Conservation (phyloP, 2,329 filamentous ascomycete genomes). For the Trichocomaceae sp. region DNA sequence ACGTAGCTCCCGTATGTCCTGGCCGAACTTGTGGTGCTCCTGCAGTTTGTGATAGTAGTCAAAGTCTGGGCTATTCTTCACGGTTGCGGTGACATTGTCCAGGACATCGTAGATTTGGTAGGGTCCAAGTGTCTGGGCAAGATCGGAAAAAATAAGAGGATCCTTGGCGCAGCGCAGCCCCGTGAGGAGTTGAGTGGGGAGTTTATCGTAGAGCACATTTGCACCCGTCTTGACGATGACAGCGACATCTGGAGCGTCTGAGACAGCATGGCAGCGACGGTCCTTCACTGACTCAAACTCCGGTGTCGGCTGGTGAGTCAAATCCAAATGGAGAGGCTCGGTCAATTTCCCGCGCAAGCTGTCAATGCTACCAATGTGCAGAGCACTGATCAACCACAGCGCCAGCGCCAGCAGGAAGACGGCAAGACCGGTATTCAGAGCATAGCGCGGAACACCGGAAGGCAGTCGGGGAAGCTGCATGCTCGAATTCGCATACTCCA, state of each 20-base stretch:
- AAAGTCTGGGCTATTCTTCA: conserved; percentile 46
- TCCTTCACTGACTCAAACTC: conserved; percentile 10
- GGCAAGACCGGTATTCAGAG: conserved; percentile 8
- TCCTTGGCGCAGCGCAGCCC: conserved; percentile 45
- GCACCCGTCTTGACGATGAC: conserved; percentile 55
- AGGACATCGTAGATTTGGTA: conserved; percentile 29
- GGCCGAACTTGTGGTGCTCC: conserved; percentile 41
- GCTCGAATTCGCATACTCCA: not conserved
- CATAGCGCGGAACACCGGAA: conserved; percentile 6
- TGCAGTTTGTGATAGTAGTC: conserved; percentile 38
- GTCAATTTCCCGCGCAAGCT: conserved; percentile 3
- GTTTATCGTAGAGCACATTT: conserved; percentile 46
- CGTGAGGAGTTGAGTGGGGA: conserved; percentile 52
- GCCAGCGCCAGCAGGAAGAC: conserved; percentile 8
- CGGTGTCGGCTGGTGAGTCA: not conserved
- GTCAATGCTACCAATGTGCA: conserved; percentile 3
- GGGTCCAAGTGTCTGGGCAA: conserved; percentile 26
- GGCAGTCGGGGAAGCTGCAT: conserved; percentile 12
- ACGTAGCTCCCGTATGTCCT: conserved; percentile 37
- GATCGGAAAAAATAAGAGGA: conserved; percentile 42
- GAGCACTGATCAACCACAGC: conserved; percentile 6
- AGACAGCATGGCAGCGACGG: conserved; percentile 36
- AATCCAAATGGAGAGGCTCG: conserved; percentile 1
- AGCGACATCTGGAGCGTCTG: conserved; percentile 43
- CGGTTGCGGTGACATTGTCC: conserved; percentile 33